These are phyloP conservation scores for Cenchrus purpureus DNA, from an alignment of 176 grass and related monocot species.

Conservation along the genomic window DNA sequence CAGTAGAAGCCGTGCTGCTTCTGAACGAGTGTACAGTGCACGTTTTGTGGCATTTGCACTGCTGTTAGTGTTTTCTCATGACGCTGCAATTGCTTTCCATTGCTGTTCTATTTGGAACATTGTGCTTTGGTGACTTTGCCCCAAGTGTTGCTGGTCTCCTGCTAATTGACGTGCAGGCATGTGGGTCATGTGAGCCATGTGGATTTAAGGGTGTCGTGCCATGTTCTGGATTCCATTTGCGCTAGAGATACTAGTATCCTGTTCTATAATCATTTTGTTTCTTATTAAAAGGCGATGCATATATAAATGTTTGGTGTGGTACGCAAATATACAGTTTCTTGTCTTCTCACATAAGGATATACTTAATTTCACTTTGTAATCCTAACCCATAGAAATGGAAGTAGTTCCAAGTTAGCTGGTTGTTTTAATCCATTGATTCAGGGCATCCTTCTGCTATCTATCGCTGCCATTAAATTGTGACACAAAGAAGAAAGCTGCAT, in stretches of 20 bases:
- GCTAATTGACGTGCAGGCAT: background rate
- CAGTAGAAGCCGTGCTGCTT: background rate
- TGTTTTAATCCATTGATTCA: background rate
- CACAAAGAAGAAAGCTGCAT: background rate
- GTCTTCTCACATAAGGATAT: background rate
- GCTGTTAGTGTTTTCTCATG: background rate
- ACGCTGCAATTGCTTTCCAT: background rate
- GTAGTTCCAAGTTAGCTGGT: background rate
- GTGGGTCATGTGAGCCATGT: background rate
- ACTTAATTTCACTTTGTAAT: background rate
- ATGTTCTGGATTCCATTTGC: background rate
- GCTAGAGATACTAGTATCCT: background rate
- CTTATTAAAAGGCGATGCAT: background rate
- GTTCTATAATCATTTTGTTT: background rate
- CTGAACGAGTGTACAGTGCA: background rate
- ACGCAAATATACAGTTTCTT: background rate
- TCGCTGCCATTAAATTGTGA: background rate
- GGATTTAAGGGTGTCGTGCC: background rate
- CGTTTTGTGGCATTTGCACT: background rate
- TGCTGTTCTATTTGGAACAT: background rate
- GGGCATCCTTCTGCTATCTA: background rate
- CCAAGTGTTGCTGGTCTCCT: background rate
- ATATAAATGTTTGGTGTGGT: background rate
- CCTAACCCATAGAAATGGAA: background rate
- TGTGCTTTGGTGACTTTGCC: background rate